Evolutionary conservation across 345 rosid species (phyloP), one percentile per base, ranked within the genome.

Genomic region (Mercurialis annua): DNA sequence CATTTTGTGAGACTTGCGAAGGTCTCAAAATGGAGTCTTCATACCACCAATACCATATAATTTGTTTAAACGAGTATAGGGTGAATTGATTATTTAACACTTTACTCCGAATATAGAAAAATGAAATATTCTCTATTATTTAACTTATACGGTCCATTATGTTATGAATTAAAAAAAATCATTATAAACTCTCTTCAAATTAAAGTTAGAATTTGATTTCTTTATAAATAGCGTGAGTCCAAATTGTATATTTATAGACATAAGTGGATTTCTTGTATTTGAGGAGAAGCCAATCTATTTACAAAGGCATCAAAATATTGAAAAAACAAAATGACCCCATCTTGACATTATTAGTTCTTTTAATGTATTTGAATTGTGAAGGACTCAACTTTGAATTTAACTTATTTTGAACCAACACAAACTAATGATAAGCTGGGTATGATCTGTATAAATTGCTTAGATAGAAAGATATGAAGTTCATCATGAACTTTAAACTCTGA

Each of bases 101-200:
- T n/a, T n/a, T n/a, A n/a, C n/a, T n/a, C n/a, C n/a, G n/a, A n/a
- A n/a, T n/a, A n/a, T n/a, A n/a, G n/a, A n/a, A n/a, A n/a, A n/a
- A n/a, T n/a, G n/a, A n/a, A n/a, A n/a, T n/a, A n/a, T n/a, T n/a
- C n/a, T n/a, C n/a, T n/a, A n/a, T n/a, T n/a, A n/a, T n/a, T n/a
- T n/a, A n/a, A n/a, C n/a, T n/a, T n/a, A n/a, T n/a, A n/a, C n/a
- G n/a, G n/a, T n/a, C n/a, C n/a, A n/a, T n/a, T n/a, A n/a, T n/a
- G n/a, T n/a, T n/a, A n/a, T n/a, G n/a, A n/a, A n/a, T n/a, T n/a
- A n/a, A n/a, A n/a, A n/a, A n/a, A n/a, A n/a, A n/a, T n/a, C n/a
- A 71, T 77, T 71, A 51, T 66, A 34, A 44, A 58, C 53, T 65
- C 56, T 73, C 36, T 30, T 7, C 54, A 62, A n/a, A n/a, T n/a